Conservation (phyloP, 768 basidiomycete species). For the Kwoniella bestiolae region DNA sequence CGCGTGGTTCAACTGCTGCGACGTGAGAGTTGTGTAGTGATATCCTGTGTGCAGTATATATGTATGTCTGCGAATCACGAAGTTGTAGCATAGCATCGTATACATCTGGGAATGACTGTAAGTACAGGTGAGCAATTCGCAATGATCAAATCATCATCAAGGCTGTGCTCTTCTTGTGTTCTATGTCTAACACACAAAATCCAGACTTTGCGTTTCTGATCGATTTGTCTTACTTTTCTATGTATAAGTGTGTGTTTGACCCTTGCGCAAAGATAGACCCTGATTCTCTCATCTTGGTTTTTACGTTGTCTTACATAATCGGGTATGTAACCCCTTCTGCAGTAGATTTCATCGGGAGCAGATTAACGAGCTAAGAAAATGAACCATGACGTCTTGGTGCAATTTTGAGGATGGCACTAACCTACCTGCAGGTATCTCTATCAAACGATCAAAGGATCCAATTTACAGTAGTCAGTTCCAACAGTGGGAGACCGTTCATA, state of each 20-base stretch:
- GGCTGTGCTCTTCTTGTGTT: background rate
- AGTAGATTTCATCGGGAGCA: too few relatives aligned
- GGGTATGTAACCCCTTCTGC: background rate
- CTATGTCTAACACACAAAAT: background rate
- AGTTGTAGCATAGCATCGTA: too few relatives aligned
- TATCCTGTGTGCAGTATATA: too few relatives aligned
- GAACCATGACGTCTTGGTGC: too few relatives aligned
- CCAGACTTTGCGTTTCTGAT: background rate
- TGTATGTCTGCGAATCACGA: too few relatives aligned
- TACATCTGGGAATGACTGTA: too few relatives aligned
- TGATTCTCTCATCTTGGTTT: background rate
- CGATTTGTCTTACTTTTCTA: background rate
- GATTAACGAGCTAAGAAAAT: too few relatives aligned
- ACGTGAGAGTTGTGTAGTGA: background rate
- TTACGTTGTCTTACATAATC: background rate
- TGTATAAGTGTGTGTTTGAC: background rate
- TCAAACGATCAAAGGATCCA: background rate
- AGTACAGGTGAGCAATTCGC: too few relatives aligned
- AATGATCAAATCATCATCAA: background rate
- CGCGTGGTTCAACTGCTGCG: background rate
- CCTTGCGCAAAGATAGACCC: too few relatives aligned
- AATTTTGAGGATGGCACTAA: too few relatives aligned
- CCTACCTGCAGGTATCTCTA: background rate
- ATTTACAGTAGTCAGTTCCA: background rate
- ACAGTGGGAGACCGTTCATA: too few relatives aligned